Conservation (phyloP, 1,284 basidiomycete species). For the Boletus sp. region DNA sequence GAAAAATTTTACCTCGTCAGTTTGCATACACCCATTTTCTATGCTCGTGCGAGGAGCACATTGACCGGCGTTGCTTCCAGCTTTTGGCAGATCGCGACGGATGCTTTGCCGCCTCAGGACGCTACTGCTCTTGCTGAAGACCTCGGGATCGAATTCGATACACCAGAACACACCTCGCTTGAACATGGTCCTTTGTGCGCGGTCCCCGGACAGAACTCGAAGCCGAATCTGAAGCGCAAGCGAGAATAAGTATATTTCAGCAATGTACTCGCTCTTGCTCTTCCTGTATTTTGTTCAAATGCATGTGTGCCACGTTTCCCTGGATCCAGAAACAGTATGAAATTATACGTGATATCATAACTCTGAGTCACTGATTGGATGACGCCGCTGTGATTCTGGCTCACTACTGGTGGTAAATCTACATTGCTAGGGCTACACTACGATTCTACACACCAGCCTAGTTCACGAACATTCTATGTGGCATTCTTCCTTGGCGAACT, state of each 20-base stretch:
- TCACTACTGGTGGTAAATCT: too few species aligned
- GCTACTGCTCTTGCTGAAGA: constrained; percentile 60
- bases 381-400: too few species aligned
- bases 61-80: constrained; percentile 35
- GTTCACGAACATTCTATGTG: neutral
- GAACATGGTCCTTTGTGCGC: constrained; percentile 26
- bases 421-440: too few species aligned
- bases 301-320: neutral
- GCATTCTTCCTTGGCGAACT: neutral
- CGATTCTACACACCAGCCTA: too few species aligned
- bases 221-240: constrained; percentile 29
- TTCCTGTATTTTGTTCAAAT: neutral
- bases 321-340: neutral
- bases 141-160: constrained; percentile 72
- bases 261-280: neutral
- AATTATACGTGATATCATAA: too few species aligned
- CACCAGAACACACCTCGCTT: constrained; percentile 56
- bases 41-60: neutral
- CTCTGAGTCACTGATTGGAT: too few species aligned
- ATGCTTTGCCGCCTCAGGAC: constrained; percentile 61
- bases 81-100: constrained; percentile 70
- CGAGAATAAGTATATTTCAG: constrained; percentile 18
- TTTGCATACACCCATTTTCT: constrained; percentile 11
- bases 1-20: constrained; percentile 64
- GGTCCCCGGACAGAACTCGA: constrained; percentile 11